Conservation (phyloP, 2,329 filamentous ascomycete genomes). For the Fonsecaea pugnacius region DNA sequence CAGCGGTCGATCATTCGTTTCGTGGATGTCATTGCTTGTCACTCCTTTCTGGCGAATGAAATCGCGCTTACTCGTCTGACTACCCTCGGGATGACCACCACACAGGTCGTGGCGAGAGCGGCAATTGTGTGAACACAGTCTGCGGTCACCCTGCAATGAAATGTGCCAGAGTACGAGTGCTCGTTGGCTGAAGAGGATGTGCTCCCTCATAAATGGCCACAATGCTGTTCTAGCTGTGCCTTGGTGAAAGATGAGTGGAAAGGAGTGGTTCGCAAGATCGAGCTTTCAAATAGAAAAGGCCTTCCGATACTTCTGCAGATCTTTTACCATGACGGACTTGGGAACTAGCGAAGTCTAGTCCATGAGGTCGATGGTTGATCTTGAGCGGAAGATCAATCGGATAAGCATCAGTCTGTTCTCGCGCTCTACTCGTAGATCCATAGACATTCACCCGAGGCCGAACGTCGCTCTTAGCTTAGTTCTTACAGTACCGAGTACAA, state of each 20-base stretch:
- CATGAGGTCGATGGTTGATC: not conserved
- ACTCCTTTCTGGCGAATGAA: constrained; percentile 1
- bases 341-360: not conserved
- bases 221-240: not conserved
- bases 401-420: not conserved
- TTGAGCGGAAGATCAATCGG: not conserved
- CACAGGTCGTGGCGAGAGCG: not conserved
- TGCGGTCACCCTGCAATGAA: not conserved
- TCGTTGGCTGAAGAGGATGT: not conserved
- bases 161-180: not conserved
- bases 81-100: not conserved
- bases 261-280: not conserved
- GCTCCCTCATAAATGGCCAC: not conserved
- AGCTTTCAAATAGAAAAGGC: not conserved
- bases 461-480: not conserved
- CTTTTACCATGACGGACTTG: not conserved
- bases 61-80: constrained; percentile 12
- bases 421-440: not conserved
- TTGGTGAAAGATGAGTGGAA: not conserved
- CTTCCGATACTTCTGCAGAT: not conserved
- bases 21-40: not conserved
- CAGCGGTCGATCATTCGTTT: constrained; percentile 12
- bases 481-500: too few species aligned
- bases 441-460: not conserved
- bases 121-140: not conserved